Conservation (phyloP, 768 basidiomycete genomes). For the Clitopilus passeckerianus region DNA sequence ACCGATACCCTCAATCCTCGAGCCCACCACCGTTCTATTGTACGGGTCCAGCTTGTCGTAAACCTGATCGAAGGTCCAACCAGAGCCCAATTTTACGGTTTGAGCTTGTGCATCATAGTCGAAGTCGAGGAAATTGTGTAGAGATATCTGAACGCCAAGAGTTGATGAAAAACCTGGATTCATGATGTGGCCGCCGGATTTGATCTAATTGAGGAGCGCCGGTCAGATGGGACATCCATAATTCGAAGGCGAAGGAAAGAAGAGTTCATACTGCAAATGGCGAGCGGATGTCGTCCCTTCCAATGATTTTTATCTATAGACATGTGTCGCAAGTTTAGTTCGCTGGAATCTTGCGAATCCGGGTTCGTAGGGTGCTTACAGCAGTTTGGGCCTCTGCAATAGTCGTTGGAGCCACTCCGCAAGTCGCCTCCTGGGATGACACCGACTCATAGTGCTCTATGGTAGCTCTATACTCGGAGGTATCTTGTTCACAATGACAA, state of each 20-base stretch:
- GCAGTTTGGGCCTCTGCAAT: neutral
- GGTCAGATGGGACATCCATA: too few species aligned
- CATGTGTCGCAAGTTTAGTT: neutral
- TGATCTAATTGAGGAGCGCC: constrained; percentile 41
- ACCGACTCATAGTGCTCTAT: neutral
- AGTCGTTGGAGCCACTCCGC: neutral
- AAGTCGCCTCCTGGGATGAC: neutral
- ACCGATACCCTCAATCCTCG: constrained; percentile 47
- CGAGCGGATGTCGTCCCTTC: neutral
- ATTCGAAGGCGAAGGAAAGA: too few species aligned
- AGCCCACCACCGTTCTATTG: constrained; percentile 50
- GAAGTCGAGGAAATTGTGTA: constrained; percentile 42
- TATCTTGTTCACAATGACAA: neutral
- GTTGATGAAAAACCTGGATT: constrained; percentile 61
- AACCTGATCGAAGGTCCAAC: constrained; percentile 58
- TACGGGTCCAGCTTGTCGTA: constrained; percentile 46
- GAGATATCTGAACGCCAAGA: constrained; percentile 50
- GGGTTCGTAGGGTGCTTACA: neutral
- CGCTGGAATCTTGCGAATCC: neutral
- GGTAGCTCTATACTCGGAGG: neutral
- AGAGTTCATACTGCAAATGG: neutral
- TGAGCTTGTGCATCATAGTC: constrained; percentile 30
- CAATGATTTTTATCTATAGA: neutral
- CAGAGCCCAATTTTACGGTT: constrained; percentile 37
- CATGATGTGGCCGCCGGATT: constrained; percentile 53